phyloP scores from a whole-genome alignment of 2,329 filamentous ascomycete genomes.

The Colletotrichum gloeosporioides region DNA sequence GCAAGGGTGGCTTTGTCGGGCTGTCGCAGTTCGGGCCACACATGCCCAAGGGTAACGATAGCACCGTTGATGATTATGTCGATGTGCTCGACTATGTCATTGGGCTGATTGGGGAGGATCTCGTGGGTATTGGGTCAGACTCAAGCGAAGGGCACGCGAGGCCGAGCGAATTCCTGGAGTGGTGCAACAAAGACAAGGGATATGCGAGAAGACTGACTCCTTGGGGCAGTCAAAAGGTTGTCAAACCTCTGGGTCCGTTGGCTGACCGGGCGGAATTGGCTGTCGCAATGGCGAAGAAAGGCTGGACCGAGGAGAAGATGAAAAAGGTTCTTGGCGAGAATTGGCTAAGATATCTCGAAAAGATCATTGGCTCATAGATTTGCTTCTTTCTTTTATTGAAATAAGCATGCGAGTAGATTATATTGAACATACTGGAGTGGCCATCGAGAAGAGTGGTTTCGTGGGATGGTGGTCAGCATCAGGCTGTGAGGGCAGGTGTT shows the following conservation, averaged over 20 bases:
- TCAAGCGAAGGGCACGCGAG: conserved; percentile 42
- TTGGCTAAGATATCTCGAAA: conserved; percentile 41
- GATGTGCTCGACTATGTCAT: conserved; percentile 43
- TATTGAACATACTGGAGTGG: neutral
- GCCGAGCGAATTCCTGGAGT: conserved; percentile 43
- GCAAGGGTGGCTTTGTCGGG: conserved; percentile 42
- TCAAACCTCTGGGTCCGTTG: conserved; percentile 42
- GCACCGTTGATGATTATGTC: conserved; percentile 45
- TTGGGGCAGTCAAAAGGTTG: conserved; percentile 44
- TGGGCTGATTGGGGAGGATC: conserved; percentile 37
- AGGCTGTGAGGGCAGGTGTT: neutral
- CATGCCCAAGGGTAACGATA: conserved; percentile 44
- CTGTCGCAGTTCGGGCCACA: conserved; percentile 43
- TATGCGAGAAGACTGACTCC: conserved; percentile 41
- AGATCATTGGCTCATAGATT: conserved; percentile 23
- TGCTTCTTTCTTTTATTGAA: neutral
- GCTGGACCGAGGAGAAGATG: conserved; percentile 42
- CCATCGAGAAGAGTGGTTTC: neutral
- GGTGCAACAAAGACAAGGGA: conserved; percentile 46
- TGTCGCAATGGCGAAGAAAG: conserved; percentile 42
- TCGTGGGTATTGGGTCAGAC: conserved; percentile 42
- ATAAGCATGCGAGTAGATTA: neutral
- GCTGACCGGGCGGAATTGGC: conserved; percentile 29
- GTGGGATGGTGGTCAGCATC: neutral
- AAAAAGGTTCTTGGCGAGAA: conserved; percentile 43